Conservation (phyloP, 2,329 filamentous ascomycete species). For the Talaromyces rugulosus region DNA sequence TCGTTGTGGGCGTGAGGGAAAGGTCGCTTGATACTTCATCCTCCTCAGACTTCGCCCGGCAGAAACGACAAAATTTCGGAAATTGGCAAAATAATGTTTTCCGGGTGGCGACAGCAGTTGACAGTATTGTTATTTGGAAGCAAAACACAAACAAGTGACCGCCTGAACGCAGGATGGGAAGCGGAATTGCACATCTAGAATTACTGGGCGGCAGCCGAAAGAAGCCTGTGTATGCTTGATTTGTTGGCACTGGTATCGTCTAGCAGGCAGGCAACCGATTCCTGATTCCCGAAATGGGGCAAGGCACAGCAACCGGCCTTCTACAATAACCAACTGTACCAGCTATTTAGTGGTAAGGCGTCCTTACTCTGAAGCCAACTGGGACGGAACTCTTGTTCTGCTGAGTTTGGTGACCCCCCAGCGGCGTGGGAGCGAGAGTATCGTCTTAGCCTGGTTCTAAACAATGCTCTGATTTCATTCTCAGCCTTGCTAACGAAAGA, state of each 20-base stretch:
- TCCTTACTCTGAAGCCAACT: not conserved
- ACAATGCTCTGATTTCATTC: not conserved
- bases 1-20: not conserved
- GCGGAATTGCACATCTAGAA: not conserved
- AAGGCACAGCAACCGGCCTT: conserved; percentile 6
- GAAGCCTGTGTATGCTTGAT: conserved; percentile 1
- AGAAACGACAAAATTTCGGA: not conserved
- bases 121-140: not conserved
- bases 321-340: conserved; percentile 3
- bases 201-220: conserved; percentile 2
- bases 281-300: conserved; percentile 8
- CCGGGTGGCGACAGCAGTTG: not conserved
- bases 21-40: conserved; percentile 23
- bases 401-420: not conserved
- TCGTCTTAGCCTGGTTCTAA: not conserved
- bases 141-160: not conserved
- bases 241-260: conserved; percentile 6
- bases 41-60: not conserved
- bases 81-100: not conserved
- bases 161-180: not conserved
- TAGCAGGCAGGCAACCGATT: conserved; percentile 3
- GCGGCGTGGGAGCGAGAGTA: not conserved
- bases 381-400: not conserved
- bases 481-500: not conserved
- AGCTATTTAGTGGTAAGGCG: not conserved